phyloP scores from a whole-genome alignment of 345 rosid species.

The Crucihimalaya himalaica region DNA sequence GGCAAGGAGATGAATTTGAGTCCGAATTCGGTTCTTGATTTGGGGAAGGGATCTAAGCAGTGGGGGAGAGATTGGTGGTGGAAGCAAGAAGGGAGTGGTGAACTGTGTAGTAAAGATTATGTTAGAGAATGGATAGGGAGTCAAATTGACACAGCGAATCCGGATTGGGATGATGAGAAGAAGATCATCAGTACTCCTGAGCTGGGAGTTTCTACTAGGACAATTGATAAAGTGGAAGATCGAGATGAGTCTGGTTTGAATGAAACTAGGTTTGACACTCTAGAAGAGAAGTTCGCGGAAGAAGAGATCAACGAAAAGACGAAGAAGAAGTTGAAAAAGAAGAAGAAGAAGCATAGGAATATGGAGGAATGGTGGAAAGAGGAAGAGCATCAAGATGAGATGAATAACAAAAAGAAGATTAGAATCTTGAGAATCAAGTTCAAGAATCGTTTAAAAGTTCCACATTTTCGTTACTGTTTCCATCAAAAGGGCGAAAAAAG shows the following conservation, averaged over 20 bases:
- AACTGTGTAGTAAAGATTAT: conserved; percentile 89
- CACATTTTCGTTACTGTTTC: conserved; percentile 59
- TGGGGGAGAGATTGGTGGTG: conserved; percentile 99
- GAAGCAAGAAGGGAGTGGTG: conserved; percentile 95
- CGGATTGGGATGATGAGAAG: conserved; percentile 86
- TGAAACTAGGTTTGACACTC: conserved; percentile 45
- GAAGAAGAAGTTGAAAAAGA: conserved; percentile 40
- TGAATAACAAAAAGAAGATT: conserved; percentile 39
- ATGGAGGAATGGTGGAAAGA: conserved; percentile 99
- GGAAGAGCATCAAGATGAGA: conserved; percentile 82
- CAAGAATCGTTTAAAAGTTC: conserved; percentile 63
- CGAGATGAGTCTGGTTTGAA: conserved; percentile 42
- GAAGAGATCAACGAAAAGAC: conserved; percentile 40
- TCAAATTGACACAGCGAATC: conserved; percentile 71
- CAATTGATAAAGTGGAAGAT: conserved; percentile 51
- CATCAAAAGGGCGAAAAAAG: conserved; percentile 47
- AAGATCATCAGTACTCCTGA: conserved; percentile 46
- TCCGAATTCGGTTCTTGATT: conserved; percentile 47
- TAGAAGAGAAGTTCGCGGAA: conserved; percentile 48
- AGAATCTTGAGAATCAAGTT: conserved; percentile 51
- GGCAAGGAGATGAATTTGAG: conserved; percentile 61
- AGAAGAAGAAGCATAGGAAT: conserved; percentile 64
- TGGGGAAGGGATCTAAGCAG: conserved; percentile 54
- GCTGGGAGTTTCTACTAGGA: conserved; percentile 45
- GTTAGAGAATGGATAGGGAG: conserved; percentile 99